Evolutionary conservation across 2,329 filamentous ascomycete species (phyloP), one percentile per base, ranked within the genome.

Genomic region (Didymella lethalis): DNA sequence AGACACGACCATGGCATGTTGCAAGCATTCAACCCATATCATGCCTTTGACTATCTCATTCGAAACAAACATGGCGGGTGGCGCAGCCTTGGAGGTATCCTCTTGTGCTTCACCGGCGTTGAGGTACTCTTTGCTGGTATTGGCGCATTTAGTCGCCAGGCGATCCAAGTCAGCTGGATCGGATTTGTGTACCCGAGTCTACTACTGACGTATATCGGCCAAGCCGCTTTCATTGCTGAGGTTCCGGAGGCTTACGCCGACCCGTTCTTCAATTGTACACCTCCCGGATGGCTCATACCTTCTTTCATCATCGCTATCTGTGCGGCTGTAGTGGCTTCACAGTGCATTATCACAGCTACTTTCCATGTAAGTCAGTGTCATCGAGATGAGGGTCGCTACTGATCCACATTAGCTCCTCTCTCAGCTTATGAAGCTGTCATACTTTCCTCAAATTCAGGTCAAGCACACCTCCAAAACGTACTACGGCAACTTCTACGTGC

Each of bases 41-140:
- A 83, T 58, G 87, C 86, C 3, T 85, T 88, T 55, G 71, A 80
- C 3, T 91, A 87, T 69, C 81, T 91, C 38, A 74, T 84, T 20
- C 81, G 85, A 14, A 86, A 89, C 66, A 81, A 82, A 52, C 80
- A 83, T 3, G 79, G 84, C 5, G 88, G 86, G 0, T 91, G 88
- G 88, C 81, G 80, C 57, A 85, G 83, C 58, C 80, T 91, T 1
- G 88, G 88, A n/a, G 90, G 90, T 4, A 85, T 93, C 20, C 75
- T 93, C 2, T 83, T 93, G 10, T 85, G 88, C 2, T 93, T 93
- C 68, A 93, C 90, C 2, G 90, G 75, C 43, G 88, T 91, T n/a
- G 90, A 93, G 72, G 89, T 90, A 1, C 80, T 93, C 0, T 93
- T 92, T 70, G 90, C 90, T 3, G 90, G 93, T 67, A 80, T 93